Base-by-base conservation (phyloP, 345 rosid genomes). In the Eucalyptus cloeziana region DNA sequence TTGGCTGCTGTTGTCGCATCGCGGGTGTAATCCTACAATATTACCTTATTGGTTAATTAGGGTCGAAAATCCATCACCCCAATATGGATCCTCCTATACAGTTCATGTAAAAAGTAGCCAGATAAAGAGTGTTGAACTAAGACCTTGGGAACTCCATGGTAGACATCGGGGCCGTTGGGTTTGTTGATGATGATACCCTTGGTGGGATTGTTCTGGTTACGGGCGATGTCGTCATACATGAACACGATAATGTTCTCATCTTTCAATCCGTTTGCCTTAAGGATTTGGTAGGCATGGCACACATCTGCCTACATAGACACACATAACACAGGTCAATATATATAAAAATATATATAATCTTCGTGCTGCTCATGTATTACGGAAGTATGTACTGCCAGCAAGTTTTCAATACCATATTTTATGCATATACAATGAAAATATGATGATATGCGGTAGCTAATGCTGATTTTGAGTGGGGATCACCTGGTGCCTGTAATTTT, bases 181-280 rank as follows among this genome's bases (percentile, higher is more conserved):
- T 90, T 91, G 91, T 96, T 96, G 86, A 95, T 91, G 92, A 96
- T 86, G 87, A 92, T 87, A 11, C 98, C 98, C 64, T 94, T 96
- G 88, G 93, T 94, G 2, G 98, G 98, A 87, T 95, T 96, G 0
- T 88, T 4, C 1, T 22, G 1, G 49, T 80, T 19, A 60, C 89
- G 87, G 9, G 98, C 97, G 30, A 96, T 94, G 86, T 95, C 98
- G 88, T 95, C 98, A 37, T 95, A 94, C 97, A 95, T 95, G 92
- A 96, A 95, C 56, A 96, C 97, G 22, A 95, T 91, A 24, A 95
- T 96, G 91, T 96, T 95, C 67, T 96, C 96, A 13, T 95, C 97
- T 83, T 92, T 91, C 86, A 95, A 9, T 86, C 97, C 98, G 2
- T 96, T 96, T 44, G 89, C 92, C 87, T 88, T 92, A 83, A 95